Percentiles rank a stretch among this genome's conserved stretches.
phyloP scores from a whole-genome alignment of 495 filamentous ascomycete genomes.

The Lasiosphaeria hispida region DNA sequence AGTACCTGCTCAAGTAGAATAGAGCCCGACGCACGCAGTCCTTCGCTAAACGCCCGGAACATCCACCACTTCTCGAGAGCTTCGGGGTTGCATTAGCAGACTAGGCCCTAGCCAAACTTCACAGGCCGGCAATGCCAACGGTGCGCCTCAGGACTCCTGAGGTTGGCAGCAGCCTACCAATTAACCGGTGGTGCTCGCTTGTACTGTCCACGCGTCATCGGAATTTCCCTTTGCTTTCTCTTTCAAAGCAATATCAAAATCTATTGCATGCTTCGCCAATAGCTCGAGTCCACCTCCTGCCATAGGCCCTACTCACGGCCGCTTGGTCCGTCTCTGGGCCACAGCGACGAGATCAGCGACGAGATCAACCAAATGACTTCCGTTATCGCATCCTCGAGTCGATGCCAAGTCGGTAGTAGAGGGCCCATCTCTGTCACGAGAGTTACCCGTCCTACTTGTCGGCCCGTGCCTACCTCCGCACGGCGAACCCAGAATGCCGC shows the following conservation, averaged over 20 bases:
- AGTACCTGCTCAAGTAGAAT: too few relatives aligned
- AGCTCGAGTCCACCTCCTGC: neutral
- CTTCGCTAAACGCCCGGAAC: too few relatives aligned
- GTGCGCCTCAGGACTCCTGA: constrained; percentile 8
- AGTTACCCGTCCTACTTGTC: too few relatives aligned
- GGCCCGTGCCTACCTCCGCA: neutral
- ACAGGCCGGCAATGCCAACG: constrained; percentile 1
- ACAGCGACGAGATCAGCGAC: too few relatives aligned
- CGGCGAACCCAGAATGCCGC: neutral
- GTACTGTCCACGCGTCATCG: constrained; percentile 8
- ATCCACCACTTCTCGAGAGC: too few relatives aligned
- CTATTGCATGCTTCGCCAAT: neutral
- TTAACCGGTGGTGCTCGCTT: constrained; percentile 5
- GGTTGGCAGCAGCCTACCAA: neutral
- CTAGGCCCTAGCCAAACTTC: neutral
- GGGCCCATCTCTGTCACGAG: too few relatives aligned
- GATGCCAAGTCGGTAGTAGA: neutral
- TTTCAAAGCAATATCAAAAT: neutral
- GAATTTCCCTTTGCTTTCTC: neutral
- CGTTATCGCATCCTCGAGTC: neutral
- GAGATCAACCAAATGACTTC: too few relatives aligned
- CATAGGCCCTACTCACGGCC: neutral
- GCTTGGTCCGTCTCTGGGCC: neutral
- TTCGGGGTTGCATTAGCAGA: neutral
- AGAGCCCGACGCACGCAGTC: too few relatives aligned